Conservation (phyloP, 441 rosid genomes). For the Erysimum cheiri region DNA sequence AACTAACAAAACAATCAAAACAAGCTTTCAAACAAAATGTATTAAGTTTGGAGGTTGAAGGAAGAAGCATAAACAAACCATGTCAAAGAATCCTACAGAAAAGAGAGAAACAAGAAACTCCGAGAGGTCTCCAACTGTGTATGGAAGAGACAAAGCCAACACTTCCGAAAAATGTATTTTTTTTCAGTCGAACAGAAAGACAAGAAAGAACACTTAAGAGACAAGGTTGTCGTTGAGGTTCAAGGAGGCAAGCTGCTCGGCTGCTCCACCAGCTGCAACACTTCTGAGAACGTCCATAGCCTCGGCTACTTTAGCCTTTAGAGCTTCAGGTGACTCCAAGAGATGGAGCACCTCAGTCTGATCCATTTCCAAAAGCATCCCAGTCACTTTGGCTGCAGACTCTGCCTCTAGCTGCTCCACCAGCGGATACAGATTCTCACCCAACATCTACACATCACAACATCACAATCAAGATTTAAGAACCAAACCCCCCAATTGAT, state of each 20-base stretch:
- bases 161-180: conserved; percentile 20
- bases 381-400: conserved; percentile 86
- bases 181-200: conserved; percentile 15
- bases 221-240: conserved; percentile 69
- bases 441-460: conserved; percentile 66
- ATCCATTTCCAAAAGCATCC: conserved; percentile 96
- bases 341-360: conserved; percentile 88
- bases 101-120: conserved; percentile 1
- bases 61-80: conserved; percentile 23
- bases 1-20: background rate
- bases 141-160: conserved; percentile 33
- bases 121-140: background rate
- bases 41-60: background rate
- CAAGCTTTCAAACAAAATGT: conserved; percentile 16
- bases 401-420: conserved; percentile 88
- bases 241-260: conserved; percentile 74
- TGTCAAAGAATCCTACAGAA: conserved; percentile 30
- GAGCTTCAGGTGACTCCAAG: conserved; percentile 87
- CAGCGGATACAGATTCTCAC: conserved; percentile 88
- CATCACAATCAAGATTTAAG: conserved; percentile 24
- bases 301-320: conserved; percentile 80
- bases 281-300: conserved; percentile 93
- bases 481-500: background rate
- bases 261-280: conserved; percentile 63
- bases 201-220: conserved; percentile 43